Evolutionary conservation across 164 flowering plant genomes (phyloP), one percentile per base, ranked within the genome.

Genomic region (Macadamia integrifolia): DNA sequence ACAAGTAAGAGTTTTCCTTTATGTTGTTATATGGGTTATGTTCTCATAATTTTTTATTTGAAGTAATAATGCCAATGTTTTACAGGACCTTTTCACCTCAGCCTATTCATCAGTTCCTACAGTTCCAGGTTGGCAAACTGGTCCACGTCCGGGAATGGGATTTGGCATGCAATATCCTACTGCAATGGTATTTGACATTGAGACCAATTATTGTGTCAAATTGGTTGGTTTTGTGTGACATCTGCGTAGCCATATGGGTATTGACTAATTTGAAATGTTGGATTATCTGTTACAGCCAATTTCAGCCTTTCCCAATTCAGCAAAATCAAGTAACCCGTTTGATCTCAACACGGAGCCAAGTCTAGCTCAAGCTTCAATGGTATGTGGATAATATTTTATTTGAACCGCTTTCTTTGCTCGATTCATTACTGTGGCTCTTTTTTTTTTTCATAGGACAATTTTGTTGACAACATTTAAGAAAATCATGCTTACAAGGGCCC

Each of bases 311-410:
- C 74, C 78, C 10, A 88, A 80, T 67, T 42, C 77, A 63, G 64
- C 86, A 58, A 87, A 73, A 71, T 83, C 96, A 18, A 49, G 84
- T 56, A 94, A 94, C 66, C 99, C 99, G 40, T 94, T 94, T 72
- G 98, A 92, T 80, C 59, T 86, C 53, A 74, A 56, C 66, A 74
- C 58, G 76, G 93, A 84, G 70, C 72, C 84, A 62, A 62, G 81
- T 61, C 71, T 78, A 31, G 81, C 50, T 73, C 92, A 79, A 70
- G 81, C 85, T 58, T 77, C 84, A 64, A 62, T 72, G 68, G 97
- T 93, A 86, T 40, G 85, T 43, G 11, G 17, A 40, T 30, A 5
- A 14, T 53, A 10, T 28, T 66, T 49, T 0, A 64, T 63, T 55
- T 48, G 18, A 46, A 59, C 4, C 7, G 12, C n/a, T 14, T 61